Percentiles rank a stretch among this genome's conserved stretches.
These are phyloP conservation scores for Ogataea angusta DNA, from an alignment of 805 yeast genomes.

Conservation along the genomic window DNA sequence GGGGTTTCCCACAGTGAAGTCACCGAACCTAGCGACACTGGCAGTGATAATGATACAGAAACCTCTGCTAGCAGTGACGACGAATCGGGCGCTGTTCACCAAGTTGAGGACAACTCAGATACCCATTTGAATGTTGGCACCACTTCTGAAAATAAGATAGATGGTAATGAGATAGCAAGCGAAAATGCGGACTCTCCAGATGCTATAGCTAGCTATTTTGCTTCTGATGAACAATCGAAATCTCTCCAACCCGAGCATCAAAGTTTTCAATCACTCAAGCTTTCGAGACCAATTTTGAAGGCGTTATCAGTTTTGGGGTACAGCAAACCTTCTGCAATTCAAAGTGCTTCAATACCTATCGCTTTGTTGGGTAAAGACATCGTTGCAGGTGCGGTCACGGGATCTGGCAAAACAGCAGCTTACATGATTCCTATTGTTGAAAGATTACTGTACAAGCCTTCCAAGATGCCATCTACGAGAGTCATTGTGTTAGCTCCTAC, in stretches of 20 bases:
- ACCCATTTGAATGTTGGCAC: no score
- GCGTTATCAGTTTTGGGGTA: constrained; percentile 82
- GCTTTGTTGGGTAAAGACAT: constrained; percentile 92
- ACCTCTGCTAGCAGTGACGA: no score
- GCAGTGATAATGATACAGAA: not conserved
- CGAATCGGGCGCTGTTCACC: no score
- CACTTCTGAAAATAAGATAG: no score
- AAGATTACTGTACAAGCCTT: constrained; percentile 84
- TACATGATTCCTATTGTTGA: constrained; percentile 95
- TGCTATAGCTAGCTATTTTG: constrained; percentile 78
- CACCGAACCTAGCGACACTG: constrained; percentile 26
- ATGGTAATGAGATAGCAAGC: not conserved
- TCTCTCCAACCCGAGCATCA: constrained; percentile 36
- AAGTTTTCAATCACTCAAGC: constrained; percentile 70
- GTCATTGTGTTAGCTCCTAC: constrained; percentile 93
- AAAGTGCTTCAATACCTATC: constrained; percentile 88
- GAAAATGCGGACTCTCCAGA: constrained; percentile 67
- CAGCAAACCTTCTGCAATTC: constrained; percentile 89
- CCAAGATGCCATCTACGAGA: constrained; percentile 81
- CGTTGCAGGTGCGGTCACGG: constrained; percentile 99
- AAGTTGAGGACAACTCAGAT: no score
- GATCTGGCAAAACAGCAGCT: constrained; percentile 99
- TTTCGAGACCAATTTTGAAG: constrained; percentile 87
- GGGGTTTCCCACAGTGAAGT: constrained; percentile 34
- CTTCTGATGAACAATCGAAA: constrained; percentile 46